Conservation (phyloP, 2,329 filamentous ascomycete species). For the Basipetospora chlamydospora region DNA sequence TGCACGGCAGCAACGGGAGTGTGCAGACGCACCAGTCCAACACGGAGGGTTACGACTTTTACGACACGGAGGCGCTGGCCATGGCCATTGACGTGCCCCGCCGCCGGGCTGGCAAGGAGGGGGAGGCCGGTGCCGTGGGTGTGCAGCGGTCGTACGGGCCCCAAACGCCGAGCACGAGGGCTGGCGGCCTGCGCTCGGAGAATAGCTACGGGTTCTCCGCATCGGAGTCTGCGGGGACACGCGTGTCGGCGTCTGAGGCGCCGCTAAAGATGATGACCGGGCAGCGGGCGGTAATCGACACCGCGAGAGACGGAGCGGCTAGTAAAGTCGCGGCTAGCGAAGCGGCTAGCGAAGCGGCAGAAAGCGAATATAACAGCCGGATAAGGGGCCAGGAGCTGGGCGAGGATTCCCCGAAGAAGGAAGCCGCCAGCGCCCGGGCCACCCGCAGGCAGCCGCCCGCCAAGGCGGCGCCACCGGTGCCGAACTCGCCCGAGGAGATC, state of each 20-base stretch:
- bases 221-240: constrained; percentile 19
- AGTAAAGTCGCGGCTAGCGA: constrained; percentile 10
- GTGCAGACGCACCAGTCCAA: constrained; percentile 31
- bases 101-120: too few species aligned
- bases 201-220: constrained; percentile 48
- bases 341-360: constrained; percentile 15
- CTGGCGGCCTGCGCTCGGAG: constrained; percentile 22
- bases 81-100: constrained; percentile 29
- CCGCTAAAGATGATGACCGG: background rate
- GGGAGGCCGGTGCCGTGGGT: too few species aligned
- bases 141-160: too few species aligned
- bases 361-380: constrained; percentile 28
- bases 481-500: constrained; percentile 22
- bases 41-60: constrained; percentile 52
- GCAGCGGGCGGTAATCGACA: constrained; percentile 7
- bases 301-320: constrained; percentile 8
- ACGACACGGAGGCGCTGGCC: constrained; percentile 40
- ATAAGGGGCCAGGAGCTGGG: constrained; percentile 23
- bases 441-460: background rate
- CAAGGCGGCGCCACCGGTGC: too few species aligned
- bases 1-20: constrained; percentile 31
- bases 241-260: constrained; percentile 12
- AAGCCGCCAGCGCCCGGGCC: background rate
- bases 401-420: background rate
- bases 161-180: background rate